Percentiles rank a stretch among this genome's conserved stretches.
These are phyloP conservation scores for Akebia trifoliata DNA, from an alignment of 164 flowering plant species.

Conservation along the genomic window DNA sequence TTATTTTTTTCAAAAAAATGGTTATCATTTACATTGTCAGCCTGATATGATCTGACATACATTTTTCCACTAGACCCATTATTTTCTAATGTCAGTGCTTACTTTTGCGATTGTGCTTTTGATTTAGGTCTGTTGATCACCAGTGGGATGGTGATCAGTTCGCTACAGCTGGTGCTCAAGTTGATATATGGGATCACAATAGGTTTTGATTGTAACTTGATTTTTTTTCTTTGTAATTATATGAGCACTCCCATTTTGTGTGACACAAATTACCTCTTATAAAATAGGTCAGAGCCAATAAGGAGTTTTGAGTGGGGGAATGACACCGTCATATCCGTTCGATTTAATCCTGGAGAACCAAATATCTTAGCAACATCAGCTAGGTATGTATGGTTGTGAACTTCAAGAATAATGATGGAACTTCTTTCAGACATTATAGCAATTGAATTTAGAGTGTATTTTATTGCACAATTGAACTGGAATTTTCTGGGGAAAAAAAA, in stretches of 20 bases:
- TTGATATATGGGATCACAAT: slow-evolving; percentile 94
- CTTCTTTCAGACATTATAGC: too few species aligned
- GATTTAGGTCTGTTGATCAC: slow-evolving; percentile 81
- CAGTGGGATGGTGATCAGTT: slow-evolving; percentile 77
- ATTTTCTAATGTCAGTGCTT: not conserved
- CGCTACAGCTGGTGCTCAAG: slow-evolving; percentile 95
- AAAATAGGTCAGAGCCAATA: slow-evolving; percentile 78
- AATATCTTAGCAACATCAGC: slow-evolving; percentile 76
- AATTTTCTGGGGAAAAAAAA: too few species aligned
- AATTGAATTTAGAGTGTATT: too few species aligned
- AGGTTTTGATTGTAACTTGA: slow-evolving; percentile 39
- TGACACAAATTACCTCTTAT: slow-evolving; percentile 8
- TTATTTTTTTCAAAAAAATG: not conserved
- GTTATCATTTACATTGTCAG: not conserved
- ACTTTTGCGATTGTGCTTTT: not conserved
- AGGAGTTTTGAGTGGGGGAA: slow-evolving; percentile 79
- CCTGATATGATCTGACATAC: not conserved
- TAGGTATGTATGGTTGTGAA: slow-evolving; percentile 40
- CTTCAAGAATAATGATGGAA: not conserved
- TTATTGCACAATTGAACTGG: too few species aligned
- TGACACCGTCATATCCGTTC: slow-evolving; percentile 66
- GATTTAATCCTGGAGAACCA: slow-evolving; percentile 90
- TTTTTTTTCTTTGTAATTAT: not conserved
- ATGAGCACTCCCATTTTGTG: not conserved
- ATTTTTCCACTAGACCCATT: not conserved